These are phyloP conservation scores for Ustilago bromivora DNA, from an alignment of 1,284 basidiomycete species.

Conservation along the genomic window DNA sequence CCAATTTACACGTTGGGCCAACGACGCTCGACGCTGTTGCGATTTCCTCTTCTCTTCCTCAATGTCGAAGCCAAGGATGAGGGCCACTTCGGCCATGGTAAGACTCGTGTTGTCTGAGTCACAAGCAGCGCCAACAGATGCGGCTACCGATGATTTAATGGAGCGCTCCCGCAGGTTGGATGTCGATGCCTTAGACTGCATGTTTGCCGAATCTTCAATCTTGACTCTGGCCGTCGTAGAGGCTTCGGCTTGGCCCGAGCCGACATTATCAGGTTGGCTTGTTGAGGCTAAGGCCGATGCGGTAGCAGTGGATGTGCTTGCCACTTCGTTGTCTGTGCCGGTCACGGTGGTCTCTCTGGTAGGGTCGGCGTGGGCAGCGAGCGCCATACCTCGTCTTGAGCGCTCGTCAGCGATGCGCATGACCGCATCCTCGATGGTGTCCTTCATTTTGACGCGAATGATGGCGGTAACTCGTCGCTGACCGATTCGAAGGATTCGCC, in stretches of 20 bases:
- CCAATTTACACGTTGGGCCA: conserved; percentile 13
- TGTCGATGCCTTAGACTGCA: neutral
- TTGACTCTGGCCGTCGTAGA: neutral
- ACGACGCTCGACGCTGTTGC: conserved; percentile 15
- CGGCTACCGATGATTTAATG: conserved; percentile 44
- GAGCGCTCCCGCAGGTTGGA: conserved; percentile 33
- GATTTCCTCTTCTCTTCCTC: conserved; percentile 40
- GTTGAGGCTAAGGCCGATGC: neutral
- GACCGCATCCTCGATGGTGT: conserved; percentile 55
- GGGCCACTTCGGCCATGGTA: conserved; percentile 40
- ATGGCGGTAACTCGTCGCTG: conserved; percentile 46
- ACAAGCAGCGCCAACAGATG: conserved; percentile 35
- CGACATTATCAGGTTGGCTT: neutral
- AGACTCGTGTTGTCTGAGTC: conserved; percentile 36
- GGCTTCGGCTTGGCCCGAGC: neutral
- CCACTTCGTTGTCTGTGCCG: neutral
- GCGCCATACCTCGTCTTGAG: conserved; percentile 36
- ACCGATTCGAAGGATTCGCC: conserved; percentile 54
- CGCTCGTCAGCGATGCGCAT: conserved; percentile 52
- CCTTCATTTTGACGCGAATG: conserved; percentile 54
- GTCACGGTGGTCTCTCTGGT: neutral
- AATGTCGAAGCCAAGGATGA: conserved; percentile 50
- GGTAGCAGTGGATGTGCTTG: neutral
- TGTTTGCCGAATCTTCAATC: neutral
- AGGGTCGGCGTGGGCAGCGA: conserved; percentile 25